Base-by-base conservation (phyloP, 2,329 filamentous ascomycete species). In the Biscogniauxia sp. region DNA sequence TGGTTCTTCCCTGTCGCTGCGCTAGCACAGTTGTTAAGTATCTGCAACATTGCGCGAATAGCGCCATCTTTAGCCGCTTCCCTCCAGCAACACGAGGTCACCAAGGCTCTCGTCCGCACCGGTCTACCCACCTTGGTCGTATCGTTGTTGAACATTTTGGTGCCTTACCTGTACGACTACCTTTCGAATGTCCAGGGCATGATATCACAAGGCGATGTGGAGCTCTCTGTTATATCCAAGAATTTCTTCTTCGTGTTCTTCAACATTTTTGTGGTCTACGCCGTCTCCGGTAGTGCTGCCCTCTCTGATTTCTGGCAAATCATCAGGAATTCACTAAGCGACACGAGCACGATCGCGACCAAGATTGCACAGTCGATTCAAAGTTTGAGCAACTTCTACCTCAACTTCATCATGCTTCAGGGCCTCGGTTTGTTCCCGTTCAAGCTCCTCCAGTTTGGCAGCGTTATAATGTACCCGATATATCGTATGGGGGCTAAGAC, bases 211-310 rank as follows among this genome's bases (percentile, higher is more conserved):
- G 92, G 92, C 52, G 95, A 99, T 64, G 88, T 99, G 20, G 95
- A 98, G 75, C 82, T 99, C 6, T 98, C 95, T 0, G 83, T 96
- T 52, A 94, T 99, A 66, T 97, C 92, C 57, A 99, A 99, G 79
- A 99, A 98, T 76, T 99, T 98, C 78, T 97, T 98, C 82, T 99
- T 99, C 74, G 93, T 91, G 9, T 99, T 99, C 77, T 98, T 99
- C 85, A 99, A 99, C 77, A 92, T 98, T 60, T 99, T 99, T 77
- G 85, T 98, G 55, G 86, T 98, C 52, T 97, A 98, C 74, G 96
- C 94, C 0, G 84, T 95, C 25, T 91, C 96, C 53, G 91, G 90
- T 57, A 92, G 93, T 4, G 92, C 87, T 1, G 71, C 71, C 19
- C 66, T 91, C 77, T 87, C 89, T 49, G 86, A 88, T 57, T 91